These are phyloP conservation scores for Coemansia sp. DNA, from an alignment of 192 early-diverging fungal species.

Conservation along the genomic window DNA sequence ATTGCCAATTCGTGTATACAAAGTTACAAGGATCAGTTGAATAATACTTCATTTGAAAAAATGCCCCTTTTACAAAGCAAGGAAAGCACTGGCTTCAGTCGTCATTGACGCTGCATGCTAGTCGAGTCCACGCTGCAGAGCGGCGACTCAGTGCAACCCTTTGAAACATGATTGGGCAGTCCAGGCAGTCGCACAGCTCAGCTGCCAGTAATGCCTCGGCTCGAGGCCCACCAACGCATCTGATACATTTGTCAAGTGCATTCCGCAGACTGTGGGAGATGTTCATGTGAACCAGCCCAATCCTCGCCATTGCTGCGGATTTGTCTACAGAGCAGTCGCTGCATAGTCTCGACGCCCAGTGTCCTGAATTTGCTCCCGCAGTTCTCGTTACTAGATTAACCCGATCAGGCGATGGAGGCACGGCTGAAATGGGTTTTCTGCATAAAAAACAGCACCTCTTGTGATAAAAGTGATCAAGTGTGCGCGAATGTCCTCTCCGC, in stretches of 20 bases:
- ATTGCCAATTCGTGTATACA: neutral
- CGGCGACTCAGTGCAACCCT: conserved; percentile 13
- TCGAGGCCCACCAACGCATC: conserved; percentile 32
- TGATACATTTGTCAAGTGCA: conserved; percentile 18
- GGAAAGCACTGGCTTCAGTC: neutral
- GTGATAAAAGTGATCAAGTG: conserved; percentile 44
- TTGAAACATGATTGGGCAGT: conserved; percentile 41
- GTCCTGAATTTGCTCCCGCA: neutral
- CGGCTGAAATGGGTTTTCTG: conserved; percentile 8
- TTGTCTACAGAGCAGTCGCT: conserved; percentile 18
- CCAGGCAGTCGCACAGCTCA: conserved; percentile 30
- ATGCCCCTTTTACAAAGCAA: no score
- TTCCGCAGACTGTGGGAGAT: conserved; percentile 8
- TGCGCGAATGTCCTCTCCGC: conserved; percentile 12
- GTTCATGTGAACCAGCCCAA: conserved; percentile 9
- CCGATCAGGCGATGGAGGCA: conserved; percentile 2
- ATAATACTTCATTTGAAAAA: no score
- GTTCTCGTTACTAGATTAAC: neutral
- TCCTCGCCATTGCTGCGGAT: conserved; percentile 9
- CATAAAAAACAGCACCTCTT: conserved; percentile 40
- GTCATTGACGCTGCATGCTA: neutral
- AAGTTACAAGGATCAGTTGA: neutral
- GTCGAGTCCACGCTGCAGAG: conserved; percentile 17
- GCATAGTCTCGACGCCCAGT: conserved; percentile 13
- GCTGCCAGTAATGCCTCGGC: conserved; percentile 33